A percentile compares a stretch with the other conserved stretches of the same genome.
phyloP scores from a whole-genome alignment of 1,139 yeast species.

The Candida sojae region DNA sequence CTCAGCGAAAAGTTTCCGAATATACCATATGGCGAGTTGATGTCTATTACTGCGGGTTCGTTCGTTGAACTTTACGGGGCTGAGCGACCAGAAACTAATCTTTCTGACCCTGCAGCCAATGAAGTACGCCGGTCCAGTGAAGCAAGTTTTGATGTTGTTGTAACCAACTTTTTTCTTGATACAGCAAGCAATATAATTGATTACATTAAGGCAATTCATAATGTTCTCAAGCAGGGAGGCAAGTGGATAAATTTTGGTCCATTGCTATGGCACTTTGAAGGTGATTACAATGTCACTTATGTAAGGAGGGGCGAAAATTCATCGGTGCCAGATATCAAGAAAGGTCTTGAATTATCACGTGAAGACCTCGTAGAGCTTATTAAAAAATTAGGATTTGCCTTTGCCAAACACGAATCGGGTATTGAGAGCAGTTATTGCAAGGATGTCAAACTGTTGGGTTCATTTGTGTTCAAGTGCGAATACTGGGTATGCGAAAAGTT shows the following conservation, averaged over 20 bases:
- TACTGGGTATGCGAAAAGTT: constrained; percentile 60
- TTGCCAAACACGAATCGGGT: constrained; percentile 45
- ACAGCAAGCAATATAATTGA: constrained; percentile 75
- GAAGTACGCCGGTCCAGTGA: constrained; percentile 44
- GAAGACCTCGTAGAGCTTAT: constrained; percentile 59
- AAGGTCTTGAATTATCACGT: constrained; percentile 65
- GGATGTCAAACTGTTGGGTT: constrained; percentile 55
- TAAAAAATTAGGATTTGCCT: constrained; percentile 53
- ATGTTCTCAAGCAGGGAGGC: constrained; percentile 57
- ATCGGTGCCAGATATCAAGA: constrained; percentile 33
- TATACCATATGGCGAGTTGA: constrained; percentile 51
- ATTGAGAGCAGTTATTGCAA: constrained; percentile 58
- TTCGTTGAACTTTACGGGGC: constrained; percentile 78
- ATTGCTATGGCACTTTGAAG: constrained; percentile 81
- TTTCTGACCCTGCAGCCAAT: constrained; percentile 29
- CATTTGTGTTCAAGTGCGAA: constrained; percentile 64
- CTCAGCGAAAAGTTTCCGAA: constrained; percentile 31
- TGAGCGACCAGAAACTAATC: background rate
- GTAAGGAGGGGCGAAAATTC: constrained; percentile 27
- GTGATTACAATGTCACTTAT: constrained; percentile 35
- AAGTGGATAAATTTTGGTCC: constrained; percentile 88
- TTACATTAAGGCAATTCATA: constrained; percentile 59
- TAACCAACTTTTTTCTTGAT: constrained; percentile 79
- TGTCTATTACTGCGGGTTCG: constrained; percentile 82
- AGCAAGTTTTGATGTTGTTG: constrained; percentile 52